Evolutionary conservation across 2,329 filamentous ascomycete genomes (phyloP), one percentile per base, ranked within the genome.

Genomic region (Ophiocordyceps camponoti-leonardi): DNA sequence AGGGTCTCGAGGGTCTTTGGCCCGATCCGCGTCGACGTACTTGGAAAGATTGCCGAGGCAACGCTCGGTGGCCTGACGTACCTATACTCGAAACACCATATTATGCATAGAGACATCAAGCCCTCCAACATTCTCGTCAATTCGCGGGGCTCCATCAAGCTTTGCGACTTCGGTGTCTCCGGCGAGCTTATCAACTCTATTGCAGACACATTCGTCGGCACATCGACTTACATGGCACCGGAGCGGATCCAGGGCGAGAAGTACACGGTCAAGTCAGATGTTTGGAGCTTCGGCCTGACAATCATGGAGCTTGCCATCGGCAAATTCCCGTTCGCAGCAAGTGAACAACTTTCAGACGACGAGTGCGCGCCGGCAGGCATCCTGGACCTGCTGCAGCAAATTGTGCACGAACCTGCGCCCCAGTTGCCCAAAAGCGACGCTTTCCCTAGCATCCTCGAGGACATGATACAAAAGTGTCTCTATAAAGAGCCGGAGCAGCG

Each of bases 61-160:
- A 90, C 94, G 6, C 75, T 98, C 5, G 90, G 86, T 43, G 92
- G 92, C 13, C 73, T 98, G 48, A 88, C 87, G 31, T 98, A 98
- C 59, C 81, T 98, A 43, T 98, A 96, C 67, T 81, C 83, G 53
- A 85, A 86, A 54, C 88, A 96, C 61, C 86, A 92, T 58, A 98
- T 98, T 61, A 96, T 98, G 88, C 92, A 98, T 62, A 80, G 92
- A 64, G 92, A 98, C 61, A 93, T 98, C 67, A 98, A 98, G 59
- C 92, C 92, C 1, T 96, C 92, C 41, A 98, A 98, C 61, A 88
- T 98, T 48, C 72, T 98, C 23, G 85, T 96, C 58, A 96, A 96
- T 69, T 95, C 88, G 18, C 78, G 81, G 46, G 92, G 92, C 13
- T 79, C 83, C 53, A 96, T 98, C 72, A 98, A 98, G 67, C 76